Percentiles rank a stretch among this genome's conserved stretches.
These are phyloP conservation scores for Rosa rugosa DNA, from an alignment of 306 rosid species.

Conservation along the genomic window DNA sequence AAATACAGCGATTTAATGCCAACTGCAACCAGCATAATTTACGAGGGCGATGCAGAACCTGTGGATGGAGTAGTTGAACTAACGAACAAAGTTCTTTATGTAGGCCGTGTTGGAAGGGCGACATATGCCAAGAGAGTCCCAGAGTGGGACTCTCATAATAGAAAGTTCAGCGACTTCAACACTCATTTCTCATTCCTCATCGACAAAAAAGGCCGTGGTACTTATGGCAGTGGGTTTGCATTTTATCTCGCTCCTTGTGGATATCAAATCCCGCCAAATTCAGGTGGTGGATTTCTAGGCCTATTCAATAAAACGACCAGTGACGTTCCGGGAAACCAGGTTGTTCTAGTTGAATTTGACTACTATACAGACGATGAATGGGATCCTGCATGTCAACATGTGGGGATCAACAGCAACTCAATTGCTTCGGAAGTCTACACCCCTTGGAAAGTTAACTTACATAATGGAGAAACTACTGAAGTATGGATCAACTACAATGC, in stretches of 20 bases:
- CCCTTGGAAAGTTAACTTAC: not conserved
- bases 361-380: not conserved
- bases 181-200: constrained; percentile 32
- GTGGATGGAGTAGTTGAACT: constrained; percentile 7
- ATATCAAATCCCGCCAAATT: not conserved
- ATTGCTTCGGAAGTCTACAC: not conserved
- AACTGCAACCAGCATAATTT: not conserved
- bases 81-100: not conserved
- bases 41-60: constrained; percentile 18
- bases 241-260: not conserved
- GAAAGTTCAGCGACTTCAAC: constrained; percentile 30
- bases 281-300: not conserved
- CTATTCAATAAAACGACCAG: not conserved
- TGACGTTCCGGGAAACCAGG: not conserved
- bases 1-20: not conserved
- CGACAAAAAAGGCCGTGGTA: not conserved
- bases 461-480: not conserved
- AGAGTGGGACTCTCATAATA: constrained; percentile 32
- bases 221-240: not conserved
- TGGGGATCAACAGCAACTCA: not conserved
- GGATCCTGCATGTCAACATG: not conserved
- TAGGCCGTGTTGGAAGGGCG: constrained; percentile 32
- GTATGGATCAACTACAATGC: not conserved
- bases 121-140: constrained; percentile 26
- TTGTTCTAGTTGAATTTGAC: not conserved